Evolutionary conservation across 495 filamentous ascomycete genomes (phyloP).

Genomic region (Neurospora sp.): DNA sequence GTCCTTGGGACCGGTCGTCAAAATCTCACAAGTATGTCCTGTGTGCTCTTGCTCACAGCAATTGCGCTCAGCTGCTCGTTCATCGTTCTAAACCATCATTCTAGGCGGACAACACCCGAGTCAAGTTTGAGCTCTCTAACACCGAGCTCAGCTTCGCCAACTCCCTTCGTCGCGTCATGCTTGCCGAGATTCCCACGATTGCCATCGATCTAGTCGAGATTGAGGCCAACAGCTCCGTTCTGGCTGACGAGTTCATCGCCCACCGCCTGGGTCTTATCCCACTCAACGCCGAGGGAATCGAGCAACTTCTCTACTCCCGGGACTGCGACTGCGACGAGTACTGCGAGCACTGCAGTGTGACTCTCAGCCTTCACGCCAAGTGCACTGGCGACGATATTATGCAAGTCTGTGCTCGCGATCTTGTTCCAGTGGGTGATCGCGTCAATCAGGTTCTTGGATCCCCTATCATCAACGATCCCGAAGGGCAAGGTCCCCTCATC

Average conservation of each 20-base stretch:
- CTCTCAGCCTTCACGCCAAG: slow-evolving; percentile 67
- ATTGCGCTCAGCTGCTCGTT: neutral
- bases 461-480: slow-evolving; percentile 80
- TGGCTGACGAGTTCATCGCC: slow-evolving; percentile 90
- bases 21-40: slow-evolving; percentile 54
- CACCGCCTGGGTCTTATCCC: slow-evolving; percentile 91
- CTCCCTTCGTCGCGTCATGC: slow-evolving; percentile 82
- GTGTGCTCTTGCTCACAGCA: slow-evolving; percentile 5
- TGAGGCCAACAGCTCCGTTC: slow-evolving; percentile 82
- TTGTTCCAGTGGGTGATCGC: slow-evolving; percentile 61
- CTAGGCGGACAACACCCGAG: slow-evolving; percentile 58
- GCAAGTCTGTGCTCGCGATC: slow-evolving; percentile 81
- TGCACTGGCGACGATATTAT: slow-evolving; percentile 77
- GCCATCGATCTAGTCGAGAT: slow-evolving; percentile 93
- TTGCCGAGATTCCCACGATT: slow-evolving; percentile 90
- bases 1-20: slow-evolving; percentile 56
- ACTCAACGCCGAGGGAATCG: slow-evolving; percentile 72
- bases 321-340: slow-evolving; percentile 94
- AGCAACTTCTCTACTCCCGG: slow-evolving; percentile 75
- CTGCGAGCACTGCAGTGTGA: slow-evolving; percentile 84
- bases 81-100: slow-evolving; percentile 4
- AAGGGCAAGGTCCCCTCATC: slow-evolving; percentile 71
- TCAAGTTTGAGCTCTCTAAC: slow-evolving; percentile 73
- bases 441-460: slow-evolving; percentile 52
- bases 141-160: slow-evolving; percentile 88